phyloP scores from a whole-genome alignment of 2,329 filamentous ascomycete species.

The Fusarium goolgardi region DNA sequence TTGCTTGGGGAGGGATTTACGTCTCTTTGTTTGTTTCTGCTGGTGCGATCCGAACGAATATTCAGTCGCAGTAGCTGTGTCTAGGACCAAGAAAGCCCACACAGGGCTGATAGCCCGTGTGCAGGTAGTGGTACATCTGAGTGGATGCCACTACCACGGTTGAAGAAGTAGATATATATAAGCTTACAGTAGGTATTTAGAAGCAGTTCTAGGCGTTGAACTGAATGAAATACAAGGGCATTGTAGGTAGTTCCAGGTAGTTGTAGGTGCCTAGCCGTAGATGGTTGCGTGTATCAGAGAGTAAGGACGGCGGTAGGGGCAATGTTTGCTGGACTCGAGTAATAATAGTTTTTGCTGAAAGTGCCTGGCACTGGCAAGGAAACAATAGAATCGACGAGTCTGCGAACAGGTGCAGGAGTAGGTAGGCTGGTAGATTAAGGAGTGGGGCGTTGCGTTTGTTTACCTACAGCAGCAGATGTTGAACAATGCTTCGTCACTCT shows the following conservation, averaged over 20 bases:
- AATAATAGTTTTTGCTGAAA: too few species aligned
- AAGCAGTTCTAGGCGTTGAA: neutral
- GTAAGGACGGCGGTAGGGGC: too few species aligned
- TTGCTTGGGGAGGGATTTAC: neutral
- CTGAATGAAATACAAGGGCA: fast-evolving
- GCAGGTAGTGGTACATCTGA: neutral
- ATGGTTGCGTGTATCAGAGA: too few species aligned
- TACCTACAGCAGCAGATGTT: neutral
- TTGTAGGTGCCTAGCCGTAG: neutral
- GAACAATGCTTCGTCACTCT: conserved; percentile 9
- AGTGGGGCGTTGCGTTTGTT: neutral
- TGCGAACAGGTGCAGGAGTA: neutral
- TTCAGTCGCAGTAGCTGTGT: neutral
- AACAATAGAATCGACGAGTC: neutral
- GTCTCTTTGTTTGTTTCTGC: neutral
- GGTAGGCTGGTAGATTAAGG: neutral
- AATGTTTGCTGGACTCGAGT: too few species aligned
- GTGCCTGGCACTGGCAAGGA: neutral
- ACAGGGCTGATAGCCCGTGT: neutral
- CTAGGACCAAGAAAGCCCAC: neutral
- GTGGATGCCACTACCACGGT: neutral
- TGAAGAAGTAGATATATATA: neutral
- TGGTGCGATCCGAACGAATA: neutral
- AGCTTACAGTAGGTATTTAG: neutral
- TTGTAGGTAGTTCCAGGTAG: neutral